These are phyloP conservation scores for Phytophthora syringae DNA, from an alignment of 352 stramenopile genomes.

Conservation along the genomic window DNA sequence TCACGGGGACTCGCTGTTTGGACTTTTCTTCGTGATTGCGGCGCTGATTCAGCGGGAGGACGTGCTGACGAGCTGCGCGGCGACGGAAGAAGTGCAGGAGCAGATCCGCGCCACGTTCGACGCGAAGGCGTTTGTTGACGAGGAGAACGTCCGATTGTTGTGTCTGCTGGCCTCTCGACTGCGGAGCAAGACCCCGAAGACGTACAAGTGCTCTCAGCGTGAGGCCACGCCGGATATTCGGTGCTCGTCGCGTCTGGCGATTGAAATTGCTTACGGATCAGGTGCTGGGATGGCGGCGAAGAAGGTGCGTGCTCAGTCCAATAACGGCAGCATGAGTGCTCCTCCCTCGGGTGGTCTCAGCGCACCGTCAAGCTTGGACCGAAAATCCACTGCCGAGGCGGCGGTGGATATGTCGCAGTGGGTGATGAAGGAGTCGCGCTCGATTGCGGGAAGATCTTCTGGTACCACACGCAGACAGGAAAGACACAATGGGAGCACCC, in stretches of 20 bases:
- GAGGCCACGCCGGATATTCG: constrained; percentile 43
- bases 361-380: constrained; percentile 24
- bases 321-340: constrained; percentile 22
- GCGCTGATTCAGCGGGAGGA: constrained; percentile 58
- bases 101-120: constrained; percentile 51
- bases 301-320: constrained; percentile 29
- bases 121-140: constrained; percentile 37
- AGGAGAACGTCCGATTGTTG: constrained; percentile 59
- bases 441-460: constrained; percentile 82
- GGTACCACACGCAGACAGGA: constrained; percentile 76
- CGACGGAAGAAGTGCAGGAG: constrained; percentile 45
- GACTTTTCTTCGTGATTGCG: constrained; percentile 74
- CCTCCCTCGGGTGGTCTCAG: constrained; percentile 25
- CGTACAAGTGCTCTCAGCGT: constrained; percentile 63
- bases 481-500: constrained; percentile 87
- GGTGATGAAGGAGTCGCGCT: constrained; percentile 78
- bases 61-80: constrained; percentile 37
- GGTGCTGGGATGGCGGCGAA: constrained; percentile 27
- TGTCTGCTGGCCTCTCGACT: constrained; percentile 68
- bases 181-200: constrained; percentile 65
- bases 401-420: constrained; percentile 83
- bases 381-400: constrained; percentile 41
- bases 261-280: constrained; percentile 64
- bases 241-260: constrained; percentile 61
- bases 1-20: constrained; percentile 77